Evolutionary conservation across 2,329 filamentous ascomycete genomes (phyloP).

Genomic region (Hymenoscyphus albidus): DNA sequence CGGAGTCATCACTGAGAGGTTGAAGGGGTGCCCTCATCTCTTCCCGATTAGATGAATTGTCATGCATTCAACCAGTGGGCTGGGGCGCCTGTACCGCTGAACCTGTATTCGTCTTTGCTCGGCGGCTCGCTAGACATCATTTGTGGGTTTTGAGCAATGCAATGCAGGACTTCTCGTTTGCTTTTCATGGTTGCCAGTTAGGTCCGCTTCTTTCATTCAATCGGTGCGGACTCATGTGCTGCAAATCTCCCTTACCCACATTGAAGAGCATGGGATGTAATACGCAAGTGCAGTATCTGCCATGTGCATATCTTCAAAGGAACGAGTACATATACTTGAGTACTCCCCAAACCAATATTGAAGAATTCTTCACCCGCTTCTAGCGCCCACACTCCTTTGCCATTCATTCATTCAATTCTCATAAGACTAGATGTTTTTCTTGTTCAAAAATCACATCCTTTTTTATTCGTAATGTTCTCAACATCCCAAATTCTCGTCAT

Average conservation of each 20-base stretch:
- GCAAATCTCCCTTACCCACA: background rate
- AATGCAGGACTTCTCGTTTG: background rate
- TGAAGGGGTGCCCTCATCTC: background rate
- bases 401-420: background rate
- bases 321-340: background rate
- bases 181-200: background rate
- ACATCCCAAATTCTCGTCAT: slow-evolving; percentile 4
- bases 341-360: background rate
- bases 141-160: background rate
- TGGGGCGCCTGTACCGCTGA: background rate
- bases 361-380: background rate
- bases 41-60: slow-evolving; percentile 9
- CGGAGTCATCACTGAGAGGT: background rate
- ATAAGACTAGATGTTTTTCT: background rate
- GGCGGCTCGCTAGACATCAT: slow-evolving; percentile 6
- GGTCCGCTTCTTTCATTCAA: background rate
- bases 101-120: slow-evolving; percentile 4
- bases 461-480: slow-evolving; percentile 14
- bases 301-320: background rate
- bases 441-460: background rate
- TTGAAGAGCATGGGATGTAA: background rate
- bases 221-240: background rate
- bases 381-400: background rate
- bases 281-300: background rate
- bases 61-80: slow-evolving; percentile 11